Evolutionary conservation across 148 eudicot genomes (phyloP).

Genomic region (Beta vulgaris): DNA sequence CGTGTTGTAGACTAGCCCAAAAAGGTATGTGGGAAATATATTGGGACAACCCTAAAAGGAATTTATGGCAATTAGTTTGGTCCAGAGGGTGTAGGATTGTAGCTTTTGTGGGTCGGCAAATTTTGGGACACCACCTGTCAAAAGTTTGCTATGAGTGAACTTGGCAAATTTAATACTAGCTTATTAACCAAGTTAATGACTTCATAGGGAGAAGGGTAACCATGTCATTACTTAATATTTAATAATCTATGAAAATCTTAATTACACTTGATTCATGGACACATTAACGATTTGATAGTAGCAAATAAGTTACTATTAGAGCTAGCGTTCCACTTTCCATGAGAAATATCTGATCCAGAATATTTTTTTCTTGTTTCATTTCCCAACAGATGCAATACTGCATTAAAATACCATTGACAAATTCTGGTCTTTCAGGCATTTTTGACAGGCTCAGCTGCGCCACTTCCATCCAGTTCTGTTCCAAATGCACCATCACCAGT

Average conservation of each 20-base stretch:
- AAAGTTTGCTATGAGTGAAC: background rate
- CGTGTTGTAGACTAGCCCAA: no score
- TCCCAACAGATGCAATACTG: background rate
- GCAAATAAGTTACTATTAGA: background rate
- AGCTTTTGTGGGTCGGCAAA: background rate
- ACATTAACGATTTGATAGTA: background rate
- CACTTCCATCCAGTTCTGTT: slow-evolving; percentile 18
- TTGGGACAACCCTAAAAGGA: no score
- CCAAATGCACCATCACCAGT: slow-evolving; percentile 15
- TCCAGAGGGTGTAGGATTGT: no score
- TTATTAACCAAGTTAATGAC: background rate
- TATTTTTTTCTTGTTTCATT: background rate
- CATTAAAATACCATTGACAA: background rate
- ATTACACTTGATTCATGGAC: background rate
- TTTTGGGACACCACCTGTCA: background rate
- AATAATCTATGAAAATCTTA: background rate
- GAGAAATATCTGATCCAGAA: background rate
- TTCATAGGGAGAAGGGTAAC: background rate
- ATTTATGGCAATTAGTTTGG: no score
- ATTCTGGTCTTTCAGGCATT: slow-evolving; percentile 21
- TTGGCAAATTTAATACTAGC: background rate
- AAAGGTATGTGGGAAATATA: no score
- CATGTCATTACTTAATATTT: background rate
- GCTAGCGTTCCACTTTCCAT: background rate
- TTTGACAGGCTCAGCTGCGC: slow-evolving; percentile 20